Percentiles rank a stretch among this genome's conserved stretches.
These are phyloP conservation scores for Coemansia sp. DNA, from an alignment of 192 early-diverging fungal genomes.

Conservation along the genomic window DNA sequence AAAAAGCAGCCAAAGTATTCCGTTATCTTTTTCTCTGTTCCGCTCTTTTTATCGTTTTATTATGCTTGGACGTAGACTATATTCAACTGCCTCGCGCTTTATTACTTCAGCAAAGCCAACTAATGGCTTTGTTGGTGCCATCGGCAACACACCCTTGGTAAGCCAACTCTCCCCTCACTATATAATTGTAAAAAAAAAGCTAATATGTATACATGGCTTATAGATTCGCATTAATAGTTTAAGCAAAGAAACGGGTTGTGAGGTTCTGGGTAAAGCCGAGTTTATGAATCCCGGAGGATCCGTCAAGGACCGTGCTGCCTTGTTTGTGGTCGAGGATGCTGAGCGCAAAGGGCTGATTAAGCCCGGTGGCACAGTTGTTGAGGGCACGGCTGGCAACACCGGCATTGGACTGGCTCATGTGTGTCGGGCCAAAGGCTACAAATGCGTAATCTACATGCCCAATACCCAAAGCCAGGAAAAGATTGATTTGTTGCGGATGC, in stretches of 20 bases:
- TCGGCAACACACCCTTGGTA: slow-evolving; percentile 91
- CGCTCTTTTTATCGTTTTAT: slow-evolving; percentile 1
- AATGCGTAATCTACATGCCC: slow-evolving; percentile 97
- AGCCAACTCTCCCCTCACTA: too few relatives aligned
- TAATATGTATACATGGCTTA: too few relatives aligned
- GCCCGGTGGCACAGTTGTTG: slow-evolving; percentile 85
- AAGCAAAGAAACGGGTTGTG: slow-evolving; percentile 76
- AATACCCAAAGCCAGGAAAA: slow-evolving; percentile 95
- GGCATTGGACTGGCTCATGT: slow-evolving; percentile 96
- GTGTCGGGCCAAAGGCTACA: slow-evolving; percentile 90
- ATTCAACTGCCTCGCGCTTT: slow-evolving; percentile 31
- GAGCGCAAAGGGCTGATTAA: slow-evolving; percentile 82
- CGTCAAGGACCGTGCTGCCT: slow-evolving; percentile 95
- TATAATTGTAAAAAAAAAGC: too few relatives aligned
- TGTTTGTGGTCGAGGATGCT: slow-evolving; percentile 92
- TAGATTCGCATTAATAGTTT: slow-evolving; percentile 69
- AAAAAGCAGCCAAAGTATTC: too few relatives aligned
- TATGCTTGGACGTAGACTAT: slow-evolving; percentile 49
- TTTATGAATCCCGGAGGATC: slow-evolving; percentile 97
- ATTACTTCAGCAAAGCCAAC: slow-evolving; percentile 55
- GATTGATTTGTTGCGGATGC: slow-evolving; percentile 86
- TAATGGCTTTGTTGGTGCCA: slow-evolving; percentile 74
- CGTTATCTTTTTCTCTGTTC: slow-evolving; percentile 1
- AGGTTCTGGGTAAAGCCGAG: slow-evolving; percentile 92
- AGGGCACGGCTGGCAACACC: slow-evolving; percentile 89